Evolutionary conservation across 306 rosid genomes (phyloP).

Genomic region (Vigna unguiculata): DNA sequence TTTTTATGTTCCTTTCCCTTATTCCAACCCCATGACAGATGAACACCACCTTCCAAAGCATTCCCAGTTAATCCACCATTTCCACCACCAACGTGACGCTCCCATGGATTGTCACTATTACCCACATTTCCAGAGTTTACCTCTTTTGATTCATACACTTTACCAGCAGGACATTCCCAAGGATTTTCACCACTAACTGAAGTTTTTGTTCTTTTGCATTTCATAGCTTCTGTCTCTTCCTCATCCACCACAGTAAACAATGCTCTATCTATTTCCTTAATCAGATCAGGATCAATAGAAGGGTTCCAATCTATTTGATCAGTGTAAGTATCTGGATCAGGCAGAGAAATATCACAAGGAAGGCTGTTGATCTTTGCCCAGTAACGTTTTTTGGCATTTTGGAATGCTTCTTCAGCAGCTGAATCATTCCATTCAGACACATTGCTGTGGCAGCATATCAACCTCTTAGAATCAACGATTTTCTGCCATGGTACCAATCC

Average conservation of each 20-base stretch:
- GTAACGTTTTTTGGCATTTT: conserved; percentile 67
- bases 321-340: conserved; percentile 65
- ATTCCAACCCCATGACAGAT: conserved; percentile 50
- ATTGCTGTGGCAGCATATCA: conserved; percentile 53
- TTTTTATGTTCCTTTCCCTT: conserved; percentile 35
- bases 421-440: conserved; percentile 76
- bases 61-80: conserved; percentile 48
- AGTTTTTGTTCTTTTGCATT: conserved; percentile 58
- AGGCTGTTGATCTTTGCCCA: conserved; percentile 70
- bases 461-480: conserved; percentile 64
- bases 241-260: conserved; percentile 61
- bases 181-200: conserved; percentile 47
- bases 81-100: conserved; percentile 34
- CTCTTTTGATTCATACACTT: conserved; percentile 45
- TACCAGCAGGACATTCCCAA: conserved; percentile 52
- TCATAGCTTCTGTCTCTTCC: conserved; percentile 44
- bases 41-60: conserved; percentile 53
- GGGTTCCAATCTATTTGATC: conserved; percentile 82
- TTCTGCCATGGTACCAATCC: conserved; percentile 87
- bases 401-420: conserved; percentile 80
- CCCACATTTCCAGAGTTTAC: conserved; percentile 43
- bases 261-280: conserved; percentile 66
- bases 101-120: conserved; percentile 62
- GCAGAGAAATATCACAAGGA: conserved; percentile 52
- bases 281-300: conserved; percentile 61